Evolutionary conservation across 192 early-diverging fungal species (phyloP).

Genomic region (Coemansia asiatica): DNA sequence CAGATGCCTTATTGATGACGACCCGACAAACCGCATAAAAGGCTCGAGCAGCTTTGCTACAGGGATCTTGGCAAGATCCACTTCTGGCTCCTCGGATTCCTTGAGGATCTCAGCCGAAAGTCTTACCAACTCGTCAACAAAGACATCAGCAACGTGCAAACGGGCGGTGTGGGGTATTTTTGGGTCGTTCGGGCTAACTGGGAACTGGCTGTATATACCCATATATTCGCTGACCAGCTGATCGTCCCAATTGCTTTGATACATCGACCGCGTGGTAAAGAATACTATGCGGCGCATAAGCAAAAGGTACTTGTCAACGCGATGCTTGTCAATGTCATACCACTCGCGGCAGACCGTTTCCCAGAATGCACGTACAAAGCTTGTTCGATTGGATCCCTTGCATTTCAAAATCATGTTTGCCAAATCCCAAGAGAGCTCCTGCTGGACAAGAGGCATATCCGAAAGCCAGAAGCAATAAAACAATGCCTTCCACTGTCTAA

Average conservation of each 20-base stretch:
- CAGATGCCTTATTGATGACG: constrained; percentile 37
- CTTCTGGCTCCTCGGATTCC: constrained; percentile 10
- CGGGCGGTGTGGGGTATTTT: constrained; percentile 44
- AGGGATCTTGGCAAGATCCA: constrained; percentile 23
- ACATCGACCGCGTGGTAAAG: constrained; percentile 36
- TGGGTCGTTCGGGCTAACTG: constrained; percentile 30
- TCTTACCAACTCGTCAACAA: constrained; percentile 46
- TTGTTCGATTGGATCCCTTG: constrained; percentile 32
- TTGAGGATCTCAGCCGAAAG: constrained; percentile 18
- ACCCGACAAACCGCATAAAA: constrained; percentile 44
- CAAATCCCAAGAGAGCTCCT: constrained; percentile 81
- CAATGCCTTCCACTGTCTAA: constrained; percentile 89
- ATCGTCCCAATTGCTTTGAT: constrained; percentile 38
- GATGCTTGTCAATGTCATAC: constrained; percentile 52
- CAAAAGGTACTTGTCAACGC: constrained; percentile 52
- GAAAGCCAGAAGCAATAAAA: constrained; percentile 98
- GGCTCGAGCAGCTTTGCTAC: constrained; percentile 46
- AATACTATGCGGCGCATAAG: constrained; percentile 47
- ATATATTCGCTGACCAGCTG: constrained; percentile 27
- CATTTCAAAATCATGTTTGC: constrained; percentile 51
- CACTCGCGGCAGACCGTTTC: constrained; percentile 54
- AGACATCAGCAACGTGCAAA: constrained; percentile 46
- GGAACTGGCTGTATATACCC: constrained; percentile 24
- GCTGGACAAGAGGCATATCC: constrained; percentile 90
- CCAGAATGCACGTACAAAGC: constrained; percentile 52